Evolutionary conservation across 108 stramenopile species (phyloP).

Genomic region (Stephanodiscus triporus): DNA sequence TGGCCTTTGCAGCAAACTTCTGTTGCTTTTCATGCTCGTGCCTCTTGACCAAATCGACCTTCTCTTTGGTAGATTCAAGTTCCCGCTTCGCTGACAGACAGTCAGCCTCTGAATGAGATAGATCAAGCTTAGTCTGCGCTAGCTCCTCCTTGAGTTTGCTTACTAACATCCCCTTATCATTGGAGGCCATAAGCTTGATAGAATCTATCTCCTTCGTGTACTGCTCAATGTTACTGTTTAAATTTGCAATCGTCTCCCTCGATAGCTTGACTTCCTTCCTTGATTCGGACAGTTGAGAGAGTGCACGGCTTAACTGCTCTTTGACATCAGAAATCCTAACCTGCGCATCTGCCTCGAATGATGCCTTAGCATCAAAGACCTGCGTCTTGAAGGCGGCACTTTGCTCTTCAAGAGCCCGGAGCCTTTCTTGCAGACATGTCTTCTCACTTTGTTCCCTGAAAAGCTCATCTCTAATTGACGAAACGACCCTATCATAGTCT

Average conservation of each 20-base stretch:
- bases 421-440: constrained; percentile 22
- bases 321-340: constrained; percentile 30
- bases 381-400: constrained; percentile 39
- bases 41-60: constrained; percentile 26
- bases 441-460: constrained; percentile 27
- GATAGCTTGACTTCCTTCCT: constrained; percentile 37
- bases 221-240: constrained; percentile 42
- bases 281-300: constrained; percentile 21
- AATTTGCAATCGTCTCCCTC: constrained; percentile 37
- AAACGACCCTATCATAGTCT: constrained; percentile 23
- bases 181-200: constrained; percentile 21
- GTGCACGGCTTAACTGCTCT: constrained; percentile 31
- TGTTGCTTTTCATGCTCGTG: constrained; percentile 41
- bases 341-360: constrained; percentile 40
- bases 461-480: constrained; percentile 47
- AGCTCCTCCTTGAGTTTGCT: constrained; percentile 42
- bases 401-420: constrained; percentile 29
- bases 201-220: constrained; percentile 37
- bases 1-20: constrained; percentile 37
- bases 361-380: constrained; percentile 45
- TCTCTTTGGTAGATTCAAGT: constrained; percentile 40
- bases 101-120: constrained; percentile 29
- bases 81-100: constrained; percentile 45
- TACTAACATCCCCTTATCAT: constrained; percentile 40
- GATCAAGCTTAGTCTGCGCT: constrained; percentile 30